phyloP scores from a whole-genome alignment of 306 rosid genomes.

The Prunus campanulata region DNA sequence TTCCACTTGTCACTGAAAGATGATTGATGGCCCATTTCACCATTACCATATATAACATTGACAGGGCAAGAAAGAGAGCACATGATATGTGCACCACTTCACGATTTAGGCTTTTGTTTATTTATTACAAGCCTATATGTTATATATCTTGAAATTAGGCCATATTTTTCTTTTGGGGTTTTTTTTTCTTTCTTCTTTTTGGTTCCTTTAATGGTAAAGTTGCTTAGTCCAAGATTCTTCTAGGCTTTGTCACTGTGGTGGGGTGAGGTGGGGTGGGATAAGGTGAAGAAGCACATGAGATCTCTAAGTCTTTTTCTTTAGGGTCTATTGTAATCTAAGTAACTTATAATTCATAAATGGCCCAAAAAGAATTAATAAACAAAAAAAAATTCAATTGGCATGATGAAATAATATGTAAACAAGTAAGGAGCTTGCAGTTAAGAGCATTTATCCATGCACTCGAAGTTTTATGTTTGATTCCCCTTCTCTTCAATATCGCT shows the following conservation, averaged over 20 bases:
- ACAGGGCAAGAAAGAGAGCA: constrained; percentile 23
- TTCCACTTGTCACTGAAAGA: constrained; percentile 20
- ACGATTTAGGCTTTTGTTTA: constrained; percentile 27
- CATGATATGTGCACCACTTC: constrained; percentile 39
- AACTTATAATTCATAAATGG: neutral
- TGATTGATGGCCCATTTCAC: constrained; percentile 26
- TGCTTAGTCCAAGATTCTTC: constrained; percentile 3
- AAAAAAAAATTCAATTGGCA: neutral
- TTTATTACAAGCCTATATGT: neutral
- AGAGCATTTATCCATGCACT: fast-evolving
- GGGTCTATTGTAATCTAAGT: neutral
- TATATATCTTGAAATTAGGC: neutral
- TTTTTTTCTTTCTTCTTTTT: neutral
- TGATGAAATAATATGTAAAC: neutral
- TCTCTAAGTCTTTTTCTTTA: neutral
- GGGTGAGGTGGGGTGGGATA: constrained; percentile 15
- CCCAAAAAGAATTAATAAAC: neutral
- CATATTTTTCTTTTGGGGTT: neutral
- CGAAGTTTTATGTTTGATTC: too few species aligned
- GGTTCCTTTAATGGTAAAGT: neutral
- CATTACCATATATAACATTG: constrained; percentile 9
- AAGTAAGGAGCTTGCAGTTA: neutral
- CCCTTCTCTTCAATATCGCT: too few species aligned
- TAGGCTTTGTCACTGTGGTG: constrained; percentile 1
- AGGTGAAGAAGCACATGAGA: constrained; percentile 8